Percentiles rank a stretch among this genome's conserved stretches.
These are phyloP conservation scores for Eragrostis curvula DNA, from an alignment of 176 grass and related monocot species.

Conservation along the genomic window DNA sequence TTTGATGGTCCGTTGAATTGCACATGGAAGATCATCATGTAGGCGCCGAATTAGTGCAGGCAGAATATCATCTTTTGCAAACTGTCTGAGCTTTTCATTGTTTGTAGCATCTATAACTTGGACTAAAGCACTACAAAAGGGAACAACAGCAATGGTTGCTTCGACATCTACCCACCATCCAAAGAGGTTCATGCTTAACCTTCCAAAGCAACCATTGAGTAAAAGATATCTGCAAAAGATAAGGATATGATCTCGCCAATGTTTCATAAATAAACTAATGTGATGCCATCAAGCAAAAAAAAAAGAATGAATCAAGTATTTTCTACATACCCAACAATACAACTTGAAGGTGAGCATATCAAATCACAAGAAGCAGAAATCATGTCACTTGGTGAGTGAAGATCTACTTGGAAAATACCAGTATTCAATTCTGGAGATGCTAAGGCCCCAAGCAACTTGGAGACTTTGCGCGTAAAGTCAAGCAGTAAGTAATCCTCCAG, in stretches of 20 bases:
- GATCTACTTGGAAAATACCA: constrained; percentile 49
- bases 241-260: background rate
- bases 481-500: constrained; percentile 38
- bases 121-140: constrained; percentile 56
- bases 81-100: constrained; percentile 41
- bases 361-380: constrained; percentile 30
- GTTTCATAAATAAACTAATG: background rate
- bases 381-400: constrained; percentile 43
- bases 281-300: background rate
- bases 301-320: background rate
- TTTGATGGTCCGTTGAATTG: constrained; percentile 35
- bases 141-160: constrained; percentile 46
- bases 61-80: constrained; percentile 66
- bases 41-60: constrained; percentile 36
- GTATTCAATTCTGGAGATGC: constrained; percentile 44
- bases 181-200: constrained; percentile 51
- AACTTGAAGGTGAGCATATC: constrained; percentile 41
- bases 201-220: constrained; percentile 42
- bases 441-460: constrained; percentile 49
- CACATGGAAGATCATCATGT: constrained; percentile 20
- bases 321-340: constrained; percentile 54
- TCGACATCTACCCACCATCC: constrained; percentile 61
- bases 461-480: constrained; percentile 70
- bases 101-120: constrained; percentile 52
- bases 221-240: constrained; percentile 56